phyloP scores from a whole-genome alignment of 805 yeast species.

The Hanseniaspora valbyensis region DNA sequence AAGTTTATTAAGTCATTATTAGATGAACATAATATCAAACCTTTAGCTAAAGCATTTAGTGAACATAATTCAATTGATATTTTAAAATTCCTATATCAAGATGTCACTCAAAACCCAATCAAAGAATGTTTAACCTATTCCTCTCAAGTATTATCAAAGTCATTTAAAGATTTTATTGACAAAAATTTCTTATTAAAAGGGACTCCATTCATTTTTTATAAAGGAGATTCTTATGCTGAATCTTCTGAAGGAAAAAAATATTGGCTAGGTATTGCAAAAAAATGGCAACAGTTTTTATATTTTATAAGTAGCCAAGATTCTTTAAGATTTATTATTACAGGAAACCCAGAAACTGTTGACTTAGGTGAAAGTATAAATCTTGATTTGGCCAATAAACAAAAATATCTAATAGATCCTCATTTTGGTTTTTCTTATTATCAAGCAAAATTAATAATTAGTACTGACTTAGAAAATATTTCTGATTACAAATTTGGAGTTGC shows the following conservation, averaged over 20 bases:
- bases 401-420: slow-evolving; percentile 28
- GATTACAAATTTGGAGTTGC: slow-evolving; percentile 17
- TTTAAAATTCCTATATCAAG: slow-evolving; percentile 37
- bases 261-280: slow-evolving; percentile 36
- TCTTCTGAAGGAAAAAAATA: slow-evolving; percentile 27
- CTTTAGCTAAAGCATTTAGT: slow-evolving; percentile 34
- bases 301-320: slow-evolving; percentile 27
- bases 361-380: not conserved
- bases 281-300: slow-evolving; percentile 30
- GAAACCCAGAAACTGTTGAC: slow-evolving; percentile 20
- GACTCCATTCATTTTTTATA: slow-evolving; percentile 24
- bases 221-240: slow-evolving; percentile 29
- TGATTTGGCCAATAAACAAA: not conserved
- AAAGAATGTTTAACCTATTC: slow-evolving; percentile 37
- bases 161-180: slow-evolving; percentile 25
- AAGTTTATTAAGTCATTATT: slow-evolving; percentile 19
- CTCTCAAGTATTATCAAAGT: slow-evolving; percentile 33
- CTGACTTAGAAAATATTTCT: not conserved
- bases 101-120: slow-evolving; percentile 31
- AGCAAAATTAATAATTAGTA: slow-evolving; percentile 15
- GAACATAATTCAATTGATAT: slow-evolving; percentile 40
- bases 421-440: slow-evolving; percentile 37
- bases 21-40: slow-evolving; percentile 16
- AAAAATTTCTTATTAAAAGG: slow-evolving; percentile 38
- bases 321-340: slow-evolving; percentile 30